These are phyloP conservation scores for Phytopythium ostracodes DNA, from an alignment of 352 stramenopile species.

Conservation along the genomic window DNA sequence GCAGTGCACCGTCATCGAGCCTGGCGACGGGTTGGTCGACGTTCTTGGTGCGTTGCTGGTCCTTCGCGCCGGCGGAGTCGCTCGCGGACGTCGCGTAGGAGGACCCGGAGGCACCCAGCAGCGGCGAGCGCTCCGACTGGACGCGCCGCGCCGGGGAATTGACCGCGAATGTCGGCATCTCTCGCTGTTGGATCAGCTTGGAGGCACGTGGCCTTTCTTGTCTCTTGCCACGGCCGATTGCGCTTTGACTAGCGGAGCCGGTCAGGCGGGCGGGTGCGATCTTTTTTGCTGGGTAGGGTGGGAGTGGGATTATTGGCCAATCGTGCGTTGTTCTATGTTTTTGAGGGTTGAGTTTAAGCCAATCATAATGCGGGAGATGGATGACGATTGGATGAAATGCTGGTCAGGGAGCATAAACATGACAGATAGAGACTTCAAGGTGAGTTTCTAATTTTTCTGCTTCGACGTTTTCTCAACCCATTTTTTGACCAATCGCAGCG, in stretches of 20 bases:
- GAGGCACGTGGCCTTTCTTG: too few relatives aligned
- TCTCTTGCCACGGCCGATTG: not conserved
- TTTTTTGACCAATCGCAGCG: not conserved
- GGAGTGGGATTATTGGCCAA: too few relatives aligned
- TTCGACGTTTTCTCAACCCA: not conserved
- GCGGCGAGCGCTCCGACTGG: conserved; percentile 23
- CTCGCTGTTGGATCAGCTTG: not conserved
- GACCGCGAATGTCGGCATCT: not conserved
- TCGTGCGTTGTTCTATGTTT: too few relatives aligned
- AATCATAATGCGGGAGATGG: too few relatives aligned
- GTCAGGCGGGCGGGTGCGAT: too few relatives aligned
- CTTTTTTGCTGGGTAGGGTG: too few relatives aligned
- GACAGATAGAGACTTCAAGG: not conserved
- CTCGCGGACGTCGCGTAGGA: not conserved
- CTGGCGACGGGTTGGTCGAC: not conserved
- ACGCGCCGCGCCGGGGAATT: not conserved
- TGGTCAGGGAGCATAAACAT: not conserved
- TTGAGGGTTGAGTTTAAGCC: too few relatives aligned
- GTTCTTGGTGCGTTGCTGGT: not conserved
- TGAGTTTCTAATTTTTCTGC: not conserved
- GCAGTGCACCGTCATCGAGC: conserved; percentile 18
- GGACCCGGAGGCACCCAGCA: conserved; percentile 11
- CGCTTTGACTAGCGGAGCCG: too few relatives aligned
- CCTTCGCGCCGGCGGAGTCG: not conserved
- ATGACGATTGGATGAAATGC: not conserved